Evolutionary conservation across 306 rosid species (phyloP).

Genomic region (Medicago lupulina): DNA sequence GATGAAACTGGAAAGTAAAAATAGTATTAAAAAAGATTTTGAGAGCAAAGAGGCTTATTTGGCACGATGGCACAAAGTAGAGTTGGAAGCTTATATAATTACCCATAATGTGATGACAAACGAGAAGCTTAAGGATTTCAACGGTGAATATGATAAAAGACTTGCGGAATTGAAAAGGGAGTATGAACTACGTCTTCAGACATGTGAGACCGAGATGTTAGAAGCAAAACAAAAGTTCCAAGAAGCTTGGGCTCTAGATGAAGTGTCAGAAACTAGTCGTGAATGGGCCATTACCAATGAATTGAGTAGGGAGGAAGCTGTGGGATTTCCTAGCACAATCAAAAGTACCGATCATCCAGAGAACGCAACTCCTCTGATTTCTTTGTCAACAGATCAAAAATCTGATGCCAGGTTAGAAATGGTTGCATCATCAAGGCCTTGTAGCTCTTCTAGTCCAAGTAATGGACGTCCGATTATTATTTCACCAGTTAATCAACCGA

Average conservation of each 20-base stretch:
- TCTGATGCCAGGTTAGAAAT: conserved; percentile 18
- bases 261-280: conserved; percentile 39
- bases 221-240: conserved; percentile 47
- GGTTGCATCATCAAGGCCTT: background rate
- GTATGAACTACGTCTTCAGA: conserved; percentile 48
- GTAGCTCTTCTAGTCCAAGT: conserved; percentile 26
- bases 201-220: conserved; percentile 52
- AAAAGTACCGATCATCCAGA: conserved; percentile 15
- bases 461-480: background rate
- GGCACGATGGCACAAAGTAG: conserved; percentile 44
- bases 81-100: conserved; percentile 44
- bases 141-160: conserved; percentile 42
- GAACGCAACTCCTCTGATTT: conserved; percentile 18
- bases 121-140: conserved; percentile 50
- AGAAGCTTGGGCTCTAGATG: conserved; percentile 55
- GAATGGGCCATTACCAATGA: background rate
- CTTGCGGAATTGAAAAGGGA: conserved; percentile 43
- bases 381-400: conserved; percentile 21
- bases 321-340: conserved; percentile 8
- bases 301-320: conserved; percentile 32
- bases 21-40: conserved; percentile 16
- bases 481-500: conserved; percentile 27
- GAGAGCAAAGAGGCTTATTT: conserved; percentile 50
- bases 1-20: conserved; percentile 47
- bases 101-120: conserved; percentile 39